phyloP scores from a whole-genome alignment of 768 basidiomycete genomes.

The Pleurotus eryngii region DNA sequence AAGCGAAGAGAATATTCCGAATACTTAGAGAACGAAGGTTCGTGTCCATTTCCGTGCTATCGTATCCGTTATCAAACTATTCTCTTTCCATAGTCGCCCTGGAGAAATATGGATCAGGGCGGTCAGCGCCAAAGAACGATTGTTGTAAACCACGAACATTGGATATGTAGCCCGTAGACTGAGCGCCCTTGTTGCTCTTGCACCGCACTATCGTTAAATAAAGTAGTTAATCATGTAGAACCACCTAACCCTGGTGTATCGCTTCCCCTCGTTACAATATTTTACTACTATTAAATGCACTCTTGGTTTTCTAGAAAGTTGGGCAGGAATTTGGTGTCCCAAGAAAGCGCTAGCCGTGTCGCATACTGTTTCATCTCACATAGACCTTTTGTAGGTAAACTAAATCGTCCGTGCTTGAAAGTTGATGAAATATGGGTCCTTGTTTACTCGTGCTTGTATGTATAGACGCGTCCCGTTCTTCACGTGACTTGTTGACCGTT shows the following conservation, averaged over 20 bases:
- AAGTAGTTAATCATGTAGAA: slow-evolving; percentile 3
- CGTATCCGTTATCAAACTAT: slow-evolving; percentile 10
- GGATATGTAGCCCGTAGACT: too few relatives aligned
- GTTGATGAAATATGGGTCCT: neutral
- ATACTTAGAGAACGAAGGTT: slow-evolving; percentile 81
- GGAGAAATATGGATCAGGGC: slow-evolving; percentile 71
- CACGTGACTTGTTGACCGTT: slow-evolving; percentile 8
- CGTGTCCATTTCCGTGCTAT: slow-evolving; percentile 14
- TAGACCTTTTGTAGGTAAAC: too few relatives aligned
- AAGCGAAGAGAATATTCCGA: slow-evolving; percentile 58
- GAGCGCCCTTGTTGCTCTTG: too few relatives aligned
- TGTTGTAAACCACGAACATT: slow-evolving; percentile 34
- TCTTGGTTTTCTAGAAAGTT: too few relatives aligned
- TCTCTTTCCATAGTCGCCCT: slow-evolving; percentile 48
- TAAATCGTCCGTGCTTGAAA: too few relatives aligned
- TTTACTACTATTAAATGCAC: neutral
- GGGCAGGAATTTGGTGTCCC: too few relatives aligned
- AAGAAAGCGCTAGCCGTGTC: too few relatives aligned
- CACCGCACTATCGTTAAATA: neutral
- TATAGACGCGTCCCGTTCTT: slow-evolving; percentile 1
- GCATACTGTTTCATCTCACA: too few relatives aligned
- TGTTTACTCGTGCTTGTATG: slow-evolving; percentile 1
- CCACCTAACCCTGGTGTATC: neutral
- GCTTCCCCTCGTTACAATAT: neutral
- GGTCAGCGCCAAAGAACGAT: slow-evolving; percentile 62